Percentiles rank a stretch among this genome's conserved stretches.
These are phyloP conservation scores for Lactuca sativa DNA, from an alignment of 129 eudicot species.

Conservation along the genomic window DNA sequence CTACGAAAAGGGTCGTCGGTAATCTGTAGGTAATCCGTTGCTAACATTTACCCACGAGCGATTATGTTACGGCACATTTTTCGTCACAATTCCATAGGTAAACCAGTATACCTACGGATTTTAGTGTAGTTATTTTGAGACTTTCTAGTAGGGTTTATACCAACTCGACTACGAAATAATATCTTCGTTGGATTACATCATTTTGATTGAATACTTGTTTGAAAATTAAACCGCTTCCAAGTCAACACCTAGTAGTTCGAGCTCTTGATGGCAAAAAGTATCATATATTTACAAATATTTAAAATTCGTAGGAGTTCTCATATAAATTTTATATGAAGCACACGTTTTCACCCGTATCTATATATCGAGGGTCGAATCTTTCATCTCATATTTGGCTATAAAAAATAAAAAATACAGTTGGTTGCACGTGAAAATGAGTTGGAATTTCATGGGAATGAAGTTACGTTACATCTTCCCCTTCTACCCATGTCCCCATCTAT, in stretches of 20 bases:
- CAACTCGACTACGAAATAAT: too few relatives aligned
- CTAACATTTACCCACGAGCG: too few relatives aligned
- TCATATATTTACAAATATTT: constrained; percentile 6
- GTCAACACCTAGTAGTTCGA: constrained; percentile 24
- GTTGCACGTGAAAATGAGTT: constrained; percentile 42
- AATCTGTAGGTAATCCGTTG: too few relatives aligned
- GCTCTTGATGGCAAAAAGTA: neutral
- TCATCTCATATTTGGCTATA: neutral
- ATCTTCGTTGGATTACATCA: too few relatives aligned
- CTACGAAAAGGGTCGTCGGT: too few relatives aligned
- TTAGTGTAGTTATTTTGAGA: too few relatives aligned
- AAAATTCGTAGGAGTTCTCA: neutral
- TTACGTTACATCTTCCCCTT: constrained; percentile 27
- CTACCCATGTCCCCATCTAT: constrained; percentile 19
- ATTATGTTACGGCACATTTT: too few relatives aligned
- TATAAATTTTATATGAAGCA: neutral
- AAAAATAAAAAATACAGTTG: constrained; percentile 27
- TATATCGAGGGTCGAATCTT: constrained; percentile 6
- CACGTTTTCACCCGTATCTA: constrained; percentile 17
- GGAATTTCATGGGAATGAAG: constrained; percentile 24
- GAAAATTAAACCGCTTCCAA: neutral
- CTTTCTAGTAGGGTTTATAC: too few relatives aligned
- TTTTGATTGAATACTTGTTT: neutral
- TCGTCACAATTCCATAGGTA: too few relatives aligned
- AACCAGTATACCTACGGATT: too few relatives aligned